These are phyloP conservation scores for Arachis hypogaea DNA, from an alignment of 306 rosid genomes.

Conservation along the genomic window DNA sequence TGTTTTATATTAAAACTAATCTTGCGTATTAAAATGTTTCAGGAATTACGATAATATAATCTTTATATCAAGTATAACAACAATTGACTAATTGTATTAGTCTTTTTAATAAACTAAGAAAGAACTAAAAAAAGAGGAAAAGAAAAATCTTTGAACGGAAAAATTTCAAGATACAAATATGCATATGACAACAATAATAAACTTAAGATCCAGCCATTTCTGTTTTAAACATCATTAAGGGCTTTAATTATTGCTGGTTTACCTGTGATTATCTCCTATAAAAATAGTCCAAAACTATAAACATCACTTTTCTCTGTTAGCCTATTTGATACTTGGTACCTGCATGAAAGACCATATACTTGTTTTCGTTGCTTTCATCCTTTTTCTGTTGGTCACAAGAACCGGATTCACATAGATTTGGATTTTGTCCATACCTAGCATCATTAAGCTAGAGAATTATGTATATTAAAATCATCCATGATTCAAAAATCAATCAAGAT, in stretches of 20 bases:
- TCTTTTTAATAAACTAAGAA: no score
- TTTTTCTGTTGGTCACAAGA: constrained; percentile 34
- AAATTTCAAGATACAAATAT: no score
- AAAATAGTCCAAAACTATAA: constrained; percentile 61
- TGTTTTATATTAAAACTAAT: no score
- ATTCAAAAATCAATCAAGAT: no score
- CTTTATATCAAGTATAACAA: no score
- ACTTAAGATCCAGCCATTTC: no score
- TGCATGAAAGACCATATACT: constrained; percentile 22
- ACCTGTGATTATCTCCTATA: constrained; percentile 59
- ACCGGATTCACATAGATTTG: constrained; percentile 36
- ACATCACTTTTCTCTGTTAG: constrained; percentile 65
- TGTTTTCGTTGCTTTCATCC: background rate
- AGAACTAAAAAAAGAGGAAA: no score
- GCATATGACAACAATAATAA: no score
- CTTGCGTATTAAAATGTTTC: background rate
- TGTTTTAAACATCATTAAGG: background rate
- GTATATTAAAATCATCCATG: no score
- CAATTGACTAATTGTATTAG: no score
- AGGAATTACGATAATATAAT: no score
- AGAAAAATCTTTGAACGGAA: no score
- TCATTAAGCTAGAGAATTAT: background rate
- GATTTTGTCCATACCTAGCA: constrained; percentile 48
- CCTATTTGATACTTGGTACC: constrained; percentile 46
- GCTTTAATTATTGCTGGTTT: constrained; percentile 32